These are phyloP conservation scores for Paracorniculantispora psalliotae DNA, from an alignment of 2,329 filamentous ascomycete genomes.

Conservation along the genomic window DNA sequence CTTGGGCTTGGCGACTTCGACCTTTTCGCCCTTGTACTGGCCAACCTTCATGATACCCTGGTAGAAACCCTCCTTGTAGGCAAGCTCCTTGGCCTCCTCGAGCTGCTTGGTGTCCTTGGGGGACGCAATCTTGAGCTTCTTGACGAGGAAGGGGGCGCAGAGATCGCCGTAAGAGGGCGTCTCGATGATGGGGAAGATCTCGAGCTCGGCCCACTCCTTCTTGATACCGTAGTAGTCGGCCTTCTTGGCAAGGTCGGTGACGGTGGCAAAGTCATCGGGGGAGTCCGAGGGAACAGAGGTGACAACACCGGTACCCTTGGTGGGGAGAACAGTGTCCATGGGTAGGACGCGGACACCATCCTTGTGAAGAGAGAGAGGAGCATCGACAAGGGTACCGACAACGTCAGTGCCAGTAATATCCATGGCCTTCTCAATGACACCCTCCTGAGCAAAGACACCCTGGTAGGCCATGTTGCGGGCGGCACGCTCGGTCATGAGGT, in stretches of 20 bases:
- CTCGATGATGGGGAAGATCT: conserved; percentile 83
- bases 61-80: conserved; percentile 97
- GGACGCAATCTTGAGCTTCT: conserved; percentile 93
- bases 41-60: conserved; percentile 86
- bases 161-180: conserved; percentile 85
- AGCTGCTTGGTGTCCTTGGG: conserved; percentile 89
- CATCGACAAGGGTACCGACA: conserved; percentile 82
- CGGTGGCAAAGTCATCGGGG: conserved; percentile 86
- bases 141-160: conserved; percentile 75
- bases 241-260: conserved; percentile 87
- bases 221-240: conserved; percentile 93
- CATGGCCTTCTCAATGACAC: conserved; percentile 67
- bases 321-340: conserved; percentile 88
- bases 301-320: conserved; percentile 95
- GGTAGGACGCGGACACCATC: conserved; percentile 83
- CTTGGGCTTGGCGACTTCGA: conserved; percentile 81
- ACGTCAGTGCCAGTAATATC: conserved; percentile 74
- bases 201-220: conserved; percentile 91
- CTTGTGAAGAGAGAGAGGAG: conserved; percentile 80
- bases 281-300: conserved; percentile 94
- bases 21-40: conserved; percentile 80
- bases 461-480: conserved; percentile 97
- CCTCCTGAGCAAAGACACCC: conserved; percentile 73
- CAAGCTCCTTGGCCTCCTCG: conserved; percentile 88
- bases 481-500: conserved; percentile 75